These are phyloP conservation scores for Aspergillus campestris DNA, from an alignment of 495 filamentous ascomycete genomes.

Conservation along the genomic window DNA sequence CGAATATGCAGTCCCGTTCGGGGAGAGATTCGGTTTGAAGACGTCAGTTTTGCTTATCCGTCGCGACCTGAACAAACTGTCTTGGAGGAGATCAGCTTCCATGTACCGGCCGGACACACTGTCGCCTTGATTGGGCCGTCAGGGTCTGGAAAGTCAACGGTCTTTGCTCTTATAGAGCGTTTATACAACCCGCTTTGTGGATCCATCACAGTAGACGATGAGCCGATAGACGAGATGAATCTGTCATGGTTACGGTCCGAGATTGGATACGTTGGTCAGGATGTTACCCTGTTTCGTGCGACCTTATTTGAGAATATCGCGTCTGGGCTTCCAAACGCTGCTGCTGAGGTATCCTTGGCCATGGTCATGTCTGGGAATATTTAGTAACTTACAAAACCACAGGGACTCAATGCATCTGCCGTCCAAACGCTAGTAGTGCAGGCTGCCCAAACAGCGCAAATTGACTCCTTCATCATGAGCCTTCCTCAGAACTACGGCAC, in stretches of 20 bases:
- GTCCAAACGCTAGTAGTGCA: neutral
- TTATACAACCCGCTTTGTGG: conserved; percentile 29
- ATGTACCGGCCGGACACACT: conserved; percentile 4
- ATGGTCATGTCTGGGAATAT: neutral
- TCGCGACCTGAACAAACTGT: conserved; percentile 4
- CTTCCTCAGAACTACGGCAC: conserved; percentile 47
- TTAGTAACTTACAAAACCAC: neutral
- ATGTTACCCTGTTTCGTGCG: conserved; percentile 67
- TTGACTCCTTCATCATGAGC: conserved; percentile 47
- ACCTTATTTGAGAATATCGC: conserved; percentile 60
- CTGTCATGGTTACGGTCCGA: conserved; percentile 10
- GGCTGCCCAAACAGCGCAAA: conserved; percentile 43
- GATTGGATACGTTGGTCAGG: conserved; percentile 41
- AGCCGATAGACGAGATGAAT: conserved; percentile 2
- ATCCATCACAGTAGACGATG: neutral
- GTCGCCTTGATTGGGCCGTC: conserved; percentile 41
- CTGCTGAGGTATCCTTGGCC: conserved; percentile 17
- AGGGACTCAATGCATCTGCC: neutral
- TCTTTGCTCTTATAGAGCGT: conserved; percentile 44
- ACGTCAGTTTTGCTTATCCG: conserved; percentile 14
- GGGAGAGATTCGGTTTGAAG: conserved; percentile 8
- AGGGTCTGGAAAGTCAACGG: conserved; percentile 50
- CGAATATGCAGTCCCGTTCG: conserved; percentile 23
- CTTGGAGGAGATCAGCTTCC: conserved; percentile 5
- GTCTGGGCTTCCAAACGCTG: conserved; percentile 34